Conservation (phyloP, 257 asterid genomes). For the Ocimum tenuiflorum region DNA sequence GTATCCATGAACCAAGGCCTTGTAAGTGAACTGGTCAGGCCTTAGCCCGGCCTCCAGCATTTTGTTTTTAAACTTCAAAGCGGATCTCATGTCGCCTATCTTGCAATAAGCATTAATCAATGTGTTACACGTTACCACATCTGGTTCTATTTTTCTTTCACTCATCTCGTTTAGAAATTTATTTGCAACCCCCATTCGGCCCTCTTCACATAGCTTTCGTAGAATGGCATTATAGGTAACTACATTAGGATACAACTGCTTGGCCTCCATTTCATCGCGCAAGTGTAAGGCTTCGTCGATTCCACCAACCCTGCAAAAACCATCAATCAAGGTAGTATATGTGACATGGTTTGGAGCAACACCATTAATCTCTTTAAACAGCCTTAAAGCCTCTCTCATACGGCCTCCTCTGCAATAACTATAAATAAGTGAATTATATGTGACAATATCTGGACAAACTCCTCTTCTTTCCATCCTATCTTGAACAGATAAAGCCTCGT, state of each 20-base stretch:
- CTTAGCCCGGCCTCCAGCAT: slow-evolving; percentile 71
- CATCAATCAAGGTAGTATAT: slow-evolving; percentile 77
- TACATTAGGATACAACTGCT: slow-evolving; percentile 54
- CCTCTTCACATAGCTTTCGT: slow-evolving; percentile 70
- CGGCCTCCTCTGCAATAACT: slow-evolving; percentile 79
- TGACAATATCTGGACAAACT: slow-evolving; percentile 67
- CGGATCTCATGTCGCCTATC: slow-evolving; percentile 73
- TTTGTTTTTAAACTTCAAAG: slow-evolving; percentile 51
- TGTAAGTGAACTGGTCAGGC: slow-evolving; percentile 73
- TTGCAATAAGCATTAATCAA: slow-evolving; percentile 81
- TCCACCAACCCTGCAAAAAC: slow-evolving; percentile 62
- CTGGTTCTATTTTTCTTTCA: slow-evolving; percentile 57
- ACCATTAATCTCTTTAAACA: slow-evolving; percentile 58
- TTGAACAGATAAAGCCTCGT: slow-evolving; percentile 75
- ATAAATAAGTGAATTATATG: slow-evolving; percentile 71
- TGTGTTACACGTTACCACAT: slow-evolving; percentile 75
- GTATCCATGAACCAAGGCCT: slow-evolving; percentile 73
- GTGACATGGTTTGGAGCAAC: slow-evolving; percentile 68
- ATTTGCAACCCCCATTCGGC: slow-evolving; percentile 63
- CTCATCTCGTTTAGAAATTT: slow-evolving; percentile 59
- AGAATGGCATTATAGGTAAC: slow-evolving; percentile 78
- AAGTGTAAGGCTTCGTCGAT: slow-evolving; percentile 53
- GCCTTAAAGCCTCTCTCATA: slow-evolving; percentile 79
- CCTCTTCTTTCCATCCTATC: slow-evolving; percentile 73
- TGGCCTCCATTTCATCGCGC: slow-evolving; percentile 56